Evolutionary conservation across 1,284 basidiomycete species (phyloP), one percentile per base, ranked within the genome.

Genomic region (Thecaphora frezii): DNA sequence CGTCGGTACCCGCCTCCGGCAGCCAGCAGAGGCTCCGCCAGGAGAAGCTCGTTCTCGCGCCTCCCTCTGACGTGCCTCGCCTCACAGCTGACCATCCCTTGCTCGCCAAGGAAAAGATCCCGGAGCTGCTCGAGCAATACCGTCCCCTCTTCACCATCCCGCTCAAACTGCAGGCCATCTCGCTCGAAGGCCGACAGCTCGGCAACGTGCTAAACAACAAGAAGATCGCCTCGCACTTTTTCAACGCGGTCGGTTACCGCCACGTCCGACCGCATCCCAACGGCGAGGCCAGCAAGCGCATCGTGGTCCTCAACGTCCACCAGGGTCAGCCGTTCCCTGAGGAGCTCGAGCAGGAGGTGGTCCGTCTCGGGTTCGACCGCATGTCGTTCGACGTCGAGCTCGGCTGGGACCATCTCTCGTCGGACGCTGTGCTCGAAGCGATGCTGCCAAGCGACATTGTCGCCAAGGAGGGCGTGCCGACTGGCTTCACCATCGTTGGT

Each of bases 401-500:
- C 1, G 59, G 58, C 4, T 66, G 57, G 46, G 55, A 62, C 25
- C 41, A 62, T 19, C 55, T 62, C 3, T 46, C 55, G 9, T 61
- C 64, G 13, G 64, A 66, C n/a, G 58, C 61, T 25, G 22, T 66
- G 24, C 51, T 66, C 26, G 58, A 62, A 48, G 47, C 58, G 0
- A 55, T 62, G n/a, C 64, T 62, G 3, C 64, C 64, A 8, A 3
- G 19, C 3, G 30, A 43, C 24, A 44, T 66, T 33, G 64, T 66
- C 5, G 39, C 42, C n/a, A 19, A 43, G 0, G 86, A 89, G 45
- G 89, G 88, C 39, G 86, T 90, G 1, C 94, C 94, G 0, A 86
- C 87, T 1, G 89, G 91, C 0, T 98, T 93, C 80, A 88, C 94
- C 12, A 85, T 86, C 53, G 89, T 88, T 1, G 94, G 96, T 0